Evolutionary conservation across 2,329 filamentous ascomycete genomes (phyloP).

Genomic region (Aureobasidium pullulans): DNA sequence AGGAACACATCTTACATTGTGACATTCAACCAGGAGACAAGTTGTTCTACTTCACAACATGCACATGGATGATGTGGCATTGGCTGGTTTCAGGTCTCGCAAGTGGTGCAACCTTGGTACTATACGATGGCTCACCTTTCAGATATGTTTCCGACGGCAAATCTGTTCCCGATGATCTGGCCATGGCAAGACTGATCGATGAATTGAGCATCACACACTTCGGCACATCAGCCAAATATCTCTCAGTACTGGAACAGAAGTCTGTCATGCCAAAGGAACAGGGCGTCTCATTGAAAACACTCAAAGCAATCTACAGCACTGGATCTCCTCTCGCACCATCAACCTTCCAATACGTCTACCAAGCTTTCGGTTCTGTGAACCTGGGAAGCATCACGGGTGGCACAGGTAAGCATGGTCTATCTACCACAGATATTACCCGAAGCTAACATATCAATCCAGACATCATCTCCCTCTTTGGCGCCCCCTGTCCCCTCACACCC

Average conservation of each 20-base stretch:
- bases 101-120: constrained; percentile 70
- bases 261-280: constrained; percentile 50
- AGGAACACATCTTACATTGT: constrained; percentile 84
- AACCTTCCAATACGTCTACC: constrained; percentile 85
- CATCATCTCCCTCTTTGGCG: constrained; percentile 90
- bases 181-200: constrained; percentile 74
- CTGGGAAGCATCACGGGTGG: constrained; percentile 91
- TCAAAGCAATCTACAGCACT: constrained; percentile 88
- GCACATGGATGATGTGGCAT: constrained; percentile 99
- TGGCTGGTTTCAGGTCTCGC: constrained; percentile 86
- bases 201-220: constrained; percentile 83
- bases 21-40: constrained; percentile 66
- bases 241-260: constrained; percentile 82
- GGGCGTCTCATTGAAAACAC: constrained; percentile 48
- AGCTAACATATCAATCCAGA: constrained; percentile 52
- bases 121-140: constrained; percentile 93
- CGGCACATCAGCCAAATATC: constrained; percentile 88
- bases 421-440: background rate
- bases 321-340: constrained; percentile 87
- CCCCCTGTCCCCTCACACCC: constrained; percentile 55
- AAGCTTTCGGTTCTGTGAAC: constrained; percentile 73
- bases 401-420: constrained; percentile 38
- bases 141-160: constrained; percentile 40
- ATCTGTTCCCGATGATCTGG: constrained; percentile 62
- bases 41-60: constrained; percentile 90